Percentiles rank a stretch among this genome's conserved stretches.
These are phyloP conservation scores for Silene coronaria DNA, from an alignment of 179 eudicot species.

Conservation along the genomic window DNA sequence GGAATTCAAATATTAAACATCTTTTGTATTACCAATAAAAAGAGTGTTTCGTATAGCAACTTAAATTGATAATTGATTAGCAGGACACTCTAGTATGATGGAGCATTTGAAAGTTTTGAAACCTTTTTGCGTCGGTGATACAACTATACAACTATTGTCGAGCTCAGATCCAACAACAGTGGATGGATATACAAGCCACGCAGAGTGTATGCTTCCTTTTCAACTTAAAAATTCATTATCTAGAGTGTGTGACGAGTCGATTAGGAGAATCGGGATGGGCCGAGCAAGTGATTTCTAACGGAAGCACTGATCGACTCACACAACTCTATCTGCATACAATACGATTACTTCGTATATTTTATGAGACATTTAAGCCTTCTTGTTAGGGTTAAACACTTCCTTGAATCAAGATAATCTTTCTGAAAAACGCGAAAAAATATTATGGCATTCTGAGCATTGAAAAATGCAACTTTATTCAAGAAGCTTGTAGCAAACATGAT, in stretches of 20 bases:
- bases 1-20: too few relatives aligned
- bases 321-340: too few relatives aligned
- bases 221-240: background rate
- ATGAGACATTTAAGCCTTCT: too few relatives aligned
- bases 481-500: constrained; percentile 11
- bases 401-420: background rate
- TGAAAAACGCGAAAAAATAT: background rate
- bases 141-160: background rate
- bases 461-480: constrained; percentile 8
- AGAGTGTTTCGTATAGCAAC: background rate
- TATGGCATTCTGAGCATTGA: background rate
- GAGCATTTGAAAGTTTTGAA: background rate
- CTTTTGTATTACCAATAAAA: too few relatives aligned
- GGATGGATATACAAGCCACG: background rate
- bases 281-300: too few relatives aligned
- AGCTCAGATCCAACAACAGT: background rate
- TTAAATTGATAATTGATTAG: constrained; percentile 8
- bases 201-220: background rate
- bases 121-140: background rate
- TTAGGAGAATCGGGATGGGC: too few relatives aligned
- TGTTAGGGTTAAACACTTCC: background rate
- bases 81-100: constrained; percentile 1
- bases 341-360: too few relatives aligned
- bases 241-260: too few relatives aligned
- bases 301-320: too few relatives aligned